These are phyloP conservation scores for Venturia carpophila DNA, from an alignment of 2,329 filamentous ascomycete genomes.

Conservation along the genomic window DNA sequence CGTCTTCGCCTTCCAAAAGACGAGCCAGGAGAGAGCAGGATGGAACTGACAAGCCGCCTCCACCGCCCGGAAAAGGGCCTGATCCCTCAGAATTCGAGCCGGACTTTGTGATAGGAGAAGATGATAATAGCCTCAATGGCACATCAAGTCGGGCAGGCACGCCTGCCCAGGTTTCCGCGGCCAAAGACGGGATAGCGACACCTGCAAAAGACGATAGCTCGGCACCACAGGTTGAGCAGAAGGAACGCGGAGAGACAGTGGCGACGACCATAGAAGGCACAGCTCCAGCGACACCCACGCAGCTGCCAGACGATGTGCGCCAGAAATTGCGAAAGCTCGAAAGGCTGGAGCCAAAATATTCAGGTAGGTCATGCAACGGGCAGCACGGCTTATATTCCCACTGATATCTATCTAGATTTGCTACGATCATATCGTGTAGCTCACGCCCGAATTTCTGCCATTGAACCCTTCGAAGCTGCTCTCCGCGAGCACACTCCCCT, in stretches of 20 bases:
- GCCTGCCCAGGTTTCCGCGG: conserved; percentile 21
- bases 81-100: conserved; percentile 84
- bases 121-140: conserved; percentile 48
- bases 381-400: background rate
- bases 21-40: conserved; percentile 24
- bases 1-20: conserved; percentile 27
- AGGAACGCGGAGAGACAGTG: conserved; percentile 28
- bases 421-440: conserved; percentile 87
- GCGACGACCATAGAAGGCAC: conserved; percentile 23
- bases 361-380: conserved; percentile 46
- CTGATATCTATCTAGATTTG: conserved; percentile 53
- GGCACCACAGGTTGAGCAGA: conserved; percentile 24
- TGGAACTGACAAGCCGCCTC: conserved; percentile 21
- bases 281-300: conserved; percentile 32
- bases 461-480: conserved; percentile 88
- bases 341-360: conserved; percentile 79
- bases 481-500: conserved; percentile 89
- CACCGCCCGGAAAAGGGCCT: conserved; percentile 48
- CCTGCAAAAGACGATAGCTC: conserved; percentile 7
- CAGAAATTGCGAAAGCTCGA: conserved; percentile 77
- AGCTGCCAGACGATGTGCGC: conserved; percentile 66
- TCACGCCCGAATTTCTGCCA: conserved; percentile 74
- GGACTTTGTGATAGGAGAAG: conserved; percentile 79
- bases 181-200: conserved; percentile 22
- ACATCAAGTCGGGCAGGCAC: conserved; percentile 44